phyloP scores from a whole-genome alignment of 2,329 filamentous ascomycete species.

The Chalara sp. region DNA sequence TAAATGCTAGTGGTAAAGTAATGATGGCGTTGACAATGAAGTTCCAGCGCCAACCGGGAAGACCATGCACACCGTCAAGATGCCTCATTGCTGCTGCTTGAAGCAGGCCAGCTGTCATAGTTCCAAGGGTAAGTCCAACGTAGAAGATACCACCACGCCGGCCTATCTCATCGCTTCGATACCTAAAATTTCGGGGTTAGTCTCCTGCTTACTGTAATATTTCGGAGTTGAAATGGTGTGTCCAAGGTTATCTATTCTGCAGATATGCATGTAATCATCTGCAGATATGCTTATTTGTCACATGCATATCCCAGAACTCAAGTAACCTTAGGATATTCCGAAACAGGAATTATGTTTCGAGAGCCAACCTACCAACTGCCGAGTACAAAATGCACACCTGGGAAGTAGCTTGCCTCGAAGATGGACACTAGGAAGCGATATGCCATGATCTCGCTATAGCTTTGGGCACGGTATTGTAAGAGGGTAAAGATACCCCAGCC shows the following conservation, averaged over 20 bases:
- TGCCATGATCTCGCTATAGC: constrained; percentile 41
- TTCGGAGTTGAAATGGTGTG: background rate
- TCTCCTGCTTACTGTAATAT: constrained; percentile 4
- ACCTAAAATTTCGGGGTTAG: too few relatives aligned
- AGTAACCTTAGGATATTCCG: background rate
- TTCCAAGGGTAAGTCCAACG: constrained; percentile 20
- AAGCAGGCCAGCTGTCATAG: constrained; percentile 19
- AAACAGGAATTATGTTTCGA: background rate
- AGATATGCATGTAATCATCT: too few relatives aligned
- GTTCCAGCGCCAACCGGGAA: constrained; percentile 39
- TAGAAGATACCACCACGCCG: constrained; percentile 19
- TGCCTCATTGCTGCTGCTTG: constrained; percentile 15
- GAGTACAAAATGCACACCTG: constrained; percentile 29
- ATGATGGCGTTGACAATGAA: constrained; percentile 48
- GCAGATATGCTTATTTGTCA: too few relatives aligned
- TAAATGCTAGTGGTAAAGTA: constrained; percentile 45
- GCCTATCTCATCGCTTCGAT: constrained; percentile 22
- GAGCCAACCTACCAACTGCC: constrained; percentile 25
- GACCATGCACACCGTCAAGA: constrained; percentile 15
- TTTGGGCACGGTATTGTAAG: constrained; percentile 27
- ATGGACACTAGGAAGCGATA: constrained; percentile 38
- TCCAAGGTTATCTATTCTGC: background rate
- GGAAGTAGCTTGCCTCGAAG: constrained; percentile 19
- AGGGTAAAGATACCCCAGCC: constrained; percentile 18
- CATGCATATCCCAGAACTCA: background rate